Evolutionary conservation across 352 stramenopile species (phyloP).

Genomic region (Thalassiosira livingstoniorum): DNA sequence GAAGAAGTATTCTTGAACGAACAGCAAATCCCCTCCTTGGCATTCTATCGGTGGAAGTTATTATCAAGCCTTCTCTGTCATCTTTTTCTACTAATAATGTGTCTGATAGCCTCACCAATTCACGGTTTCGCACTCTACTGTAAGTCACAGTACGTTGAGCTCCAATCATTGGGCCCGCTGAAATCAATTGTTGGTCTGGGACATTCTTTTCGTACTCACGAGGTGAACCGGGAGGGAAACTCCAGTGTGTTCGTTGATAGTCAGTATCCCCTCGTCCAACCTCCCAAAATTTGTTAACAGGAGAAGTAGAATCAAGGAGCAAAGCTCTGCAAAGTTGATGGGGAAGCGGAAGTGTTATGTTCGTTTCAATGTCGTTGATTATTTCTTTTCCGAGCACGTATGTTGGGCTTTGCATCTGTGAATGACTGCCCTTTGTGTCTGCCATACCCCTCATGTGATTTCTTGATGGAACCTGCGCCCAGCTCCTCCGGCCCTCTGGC

Average conservation of each 20-base stretch:
- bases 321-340: conserved; percentile 76
- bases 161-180: conserved; percentile 73
- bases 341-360: conserved; percentile 69
- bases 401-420: conserved; percentile 53
- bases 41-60: conserved; percentile 70
- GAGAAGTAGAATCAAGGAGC: conserved; percentile 80
- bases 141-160: conserved; percentile 74
- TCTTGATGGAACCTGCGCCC: conserved; percentile 72
- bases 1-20: conserved; percentile 71
- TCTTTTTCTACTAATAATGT: conserved; percentile 79
- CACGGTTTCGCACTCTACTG: conserved; percentile 66
- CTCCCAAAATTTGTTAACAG: conserved; percentile 79
- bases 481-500: conserved; percentile 57
- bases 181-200: conserved; percentile 81
- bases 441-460: conserved; percentile 63
- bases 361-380: conserved; percentile 70
- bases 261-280: conserved; percentile 72
- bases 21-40: conserved; percentile 80
- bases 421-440: conserved; percentile 13
- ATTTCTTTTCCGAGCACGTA: conserved; percentile 79
- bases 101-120: conserved; percentile 71
- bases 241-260: conserved; percentile 74
- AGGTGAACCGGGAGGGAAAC: conserved; percentile 70
- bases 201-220: conserved; percentile 72
- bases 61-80: conserved; percentile 67